Percentiles rank a stretch among this genome's conserved stretches.
Conservation (phyloP, 495 filamentous ascomycete species). For the Thermothielavioides terrestris region DNA sequence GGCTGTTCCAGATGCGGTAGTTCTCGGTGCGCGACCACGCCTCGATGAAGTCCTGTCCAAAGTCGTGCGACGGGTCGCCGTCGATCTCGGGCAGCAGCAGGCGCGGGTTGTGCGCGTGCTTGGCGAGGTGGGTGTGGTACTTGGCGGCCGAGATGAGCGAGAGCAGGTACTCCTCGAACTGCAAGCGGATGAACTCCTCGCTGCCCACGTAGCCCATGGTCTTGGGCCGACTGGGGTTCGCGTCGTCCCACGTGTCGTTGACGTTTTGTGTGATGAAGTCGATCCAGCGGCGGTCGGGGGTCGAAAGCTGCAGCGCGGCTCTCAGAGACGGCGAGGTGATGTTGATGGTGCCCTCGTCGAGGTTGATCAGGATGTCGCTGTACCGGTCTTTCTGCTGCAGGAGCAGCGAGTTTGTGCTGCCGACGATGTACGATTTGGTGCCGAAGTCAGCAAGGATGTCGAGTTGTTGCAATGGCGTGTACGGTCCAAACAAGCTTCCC, state of each 20-base stretch:
- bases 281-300: conserved; percentile 89
- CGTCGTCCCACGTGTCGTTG: conserved; percentile 92
- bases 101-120: conserved; percentile 50
- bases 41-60: conserved; percentile 65
- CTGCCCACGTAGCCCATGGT: conserved; percentile 93
- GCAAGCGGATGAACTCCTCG: conserved; percentile 94
- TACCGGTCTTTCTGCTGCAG: conserved; percentile 95
- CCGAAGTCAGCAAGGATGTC: conserved; percentile 89
- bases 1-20: conserved; percentile 67
- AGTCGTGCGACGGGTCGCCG: conserved; percentile 78
- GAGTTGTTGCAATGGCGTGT: conserved; percentile 92
- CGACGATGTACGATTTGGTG: conserved; percentile 95
- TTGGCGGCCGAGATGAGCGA: conserved; percentile 83
- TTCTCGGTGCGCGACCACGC: conserved; percentile 83
- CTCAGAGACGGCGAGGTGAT: conserved; percentile 74
- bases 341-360: conserved; percentile 81
- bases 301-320: conserved; percentile 67
- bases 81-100: conserved; percentile 58
- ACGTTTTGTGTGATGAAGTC: conserved; percentile 90
- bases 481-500: conserved; percentile 93
- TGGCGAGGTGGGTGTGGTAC: conserved; percentile 69
- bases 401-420: conserved; percentile 89
- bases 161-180: conserved; percentile 95
- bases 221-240: conserved; percentile 78
- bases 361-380: conserved; percentile 92